phyloP scores from a whole-genome alignment of 257 asterid species.

The Cinchona pubescens region DNA sequence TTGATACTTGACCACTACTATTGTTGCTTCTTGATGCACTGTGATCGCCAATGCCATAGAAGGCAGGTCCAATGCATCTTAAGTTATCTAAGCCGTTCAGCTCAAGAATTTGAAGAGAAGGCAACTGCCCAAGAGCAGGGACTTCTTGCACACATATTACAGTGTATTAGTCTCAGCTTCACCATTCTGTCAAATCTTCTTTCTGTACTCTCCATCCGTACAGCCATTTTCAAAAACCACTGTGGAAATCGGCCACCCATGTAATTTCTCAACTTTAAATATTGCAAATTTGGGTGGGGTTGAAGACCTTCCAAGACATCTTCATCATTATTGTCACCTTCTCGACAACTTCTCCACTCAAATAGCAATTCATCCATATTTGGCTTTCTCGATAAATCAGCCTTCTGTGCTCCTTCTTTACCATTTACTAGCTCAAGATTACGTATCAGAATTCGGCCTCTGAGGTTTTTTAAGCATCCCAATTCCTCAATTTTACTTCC shows the following conservation, averaged over 20 bases:
- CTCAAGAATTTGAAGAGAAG: constrained; percentile 11
- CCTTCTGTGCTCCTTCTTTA: constrained; percentile 21
- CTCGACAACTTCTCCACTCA: neutral
- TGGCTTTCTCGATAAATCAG: constrained; percentile 14
- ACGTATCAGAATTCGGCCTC: constrained; percentile 1
- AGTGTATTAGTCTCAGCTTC: neutral
- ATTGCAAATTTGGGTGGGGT: constrained; percentile 25
- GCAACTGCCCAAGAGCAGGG: constrained; percentile 30
- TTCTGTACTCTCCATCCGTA: neutral
- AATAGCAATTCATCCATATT: neutral
- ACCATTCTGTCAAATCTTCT: constrained; percentile 8
- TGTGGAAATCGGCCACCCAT: constrained; percentile 20
- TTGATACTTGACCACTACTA: too few species aligned
- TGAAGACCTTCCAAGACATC: constrained; percentile 32
- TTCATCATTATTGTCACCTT: constrained; percentile 2
- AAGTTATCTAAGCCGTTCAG: constrained; percentile 12
- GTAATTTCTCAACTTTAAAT: constrained; percentile 6
- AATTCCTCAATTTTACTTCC: constrained; percentile 25
- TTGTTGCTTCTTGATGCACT: too few species aligned
- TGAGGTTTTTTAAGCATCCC: constrained; percentile 24
- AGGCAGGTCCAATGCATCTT: constrained; percentile 14
- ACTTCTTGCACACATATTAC: constrained; percentile 19
- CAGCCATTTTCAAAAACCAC: constrained; percentile 26
- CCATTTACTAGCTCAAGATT: constrained; percentile 16
- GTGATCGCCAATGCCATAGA: constrained; percentile 12